phyloP scores from a whole-genome alignment of 768 basidiomycete species.

The Serpula lacrymans region DNA sequence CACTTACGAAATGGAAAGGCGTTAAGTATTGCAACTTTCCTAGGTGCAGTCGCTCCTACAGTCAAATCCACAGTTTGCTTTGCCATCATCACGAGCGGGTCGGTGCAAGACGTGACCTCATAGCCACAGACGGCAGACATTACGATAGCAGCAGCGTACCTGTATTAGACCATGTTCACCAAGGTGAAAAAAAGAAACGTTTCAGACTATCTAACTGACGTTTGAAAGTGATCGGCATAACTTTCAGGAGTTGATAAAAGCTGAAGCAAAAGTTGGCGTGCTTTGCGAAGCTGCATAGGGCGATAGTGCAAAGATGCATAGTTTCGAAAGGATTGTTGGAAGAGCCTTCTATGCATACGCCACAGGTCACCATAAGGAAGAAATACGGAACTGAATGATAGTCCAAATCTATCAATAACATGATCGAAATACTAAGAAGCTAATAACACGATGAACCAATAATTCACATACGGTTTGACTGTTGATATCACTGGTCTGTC shows the following conservation, averaged over 20 bases:
- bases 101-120: not conserved
- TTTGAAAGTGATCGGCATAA: not conserved
- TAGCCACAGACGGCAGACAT: not conserved
- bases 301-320: not conserved
- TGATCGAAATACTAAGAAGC: not conserved
- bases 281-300: not conserved
- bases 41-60: conserved; percentile 10
- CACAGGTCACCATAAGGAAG: not conserved
- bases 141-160: not conserved
- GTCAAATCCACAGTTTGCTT: not conserved
- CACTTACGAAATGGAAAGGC: conserved; percentile 29
- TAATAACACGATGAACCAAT: not conserved
- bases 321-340: not conserved
- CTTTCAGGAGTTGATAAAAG: not conserved
- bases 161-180: not conserved
- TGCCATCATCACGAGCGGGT: not conserved
- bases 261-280: not conserved
- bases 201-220: too few relatives aligned
- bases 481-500: conserved; percentile 32
- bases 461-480: conserved; percentile 23
- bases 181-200: not conserved
- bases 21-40: conserved; percentile 23
- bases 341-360: not conserved
- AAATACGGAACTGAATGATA: conserved; percentile 1
- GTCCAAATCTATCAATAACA: conserved; percentile 6